Conservation (phyloP, 495 filamentous ascomycete species). For the Neurospora intermedia region DNA sequence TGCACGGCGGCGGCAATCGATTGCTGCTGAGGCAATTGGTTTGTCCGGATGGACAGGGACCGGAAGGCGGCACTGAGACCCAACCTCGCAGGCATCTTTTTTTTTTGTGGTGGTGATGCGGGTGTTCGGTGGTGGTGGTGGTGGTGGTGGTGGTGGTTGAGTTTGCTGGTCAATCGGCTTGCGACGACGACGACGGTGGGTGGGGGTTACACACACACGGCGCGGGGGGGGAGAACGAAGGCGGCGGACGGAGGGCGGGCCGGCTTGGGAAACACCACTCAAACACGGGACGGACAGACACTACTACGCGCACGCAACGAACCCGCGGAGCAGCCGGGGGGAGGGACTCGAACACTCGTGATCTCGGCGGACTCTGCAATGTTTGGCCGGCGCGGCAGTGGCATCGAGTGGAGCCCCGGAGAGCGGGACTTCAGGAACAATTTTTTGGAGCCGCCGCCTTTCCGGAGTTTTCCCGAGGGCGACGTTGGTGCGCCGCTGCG, state of each 20-base stretch:
- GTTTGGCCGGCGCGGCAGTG: background rate
- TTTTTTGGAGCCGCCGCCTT: background rate
- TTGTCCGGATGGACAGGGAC: constrained; percentile 32
- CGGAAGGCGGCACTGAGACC: constrained; percentile 34
- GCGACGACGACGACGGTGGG: background rate
- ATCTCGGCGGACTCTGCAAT: constrained; percentile 1
- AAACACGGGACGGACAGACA: background rate
- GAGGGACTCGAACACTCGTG: background rate
- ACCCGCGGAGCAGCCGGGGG: background rate
- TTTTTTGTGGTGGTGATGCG: background rate
- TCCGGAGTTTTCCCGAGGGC: background rate
- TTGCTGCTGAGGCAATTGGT: constrained; percentile 52
- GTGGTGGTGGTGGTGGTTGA: background rate
- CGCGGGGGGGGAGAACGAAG: background rate
- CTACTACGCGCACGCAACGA: background rate
- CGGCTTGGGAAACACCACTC: background rate
- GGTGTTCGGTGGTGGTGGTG: background rate
- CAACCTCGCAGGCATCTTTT: constrained; percentile 40
- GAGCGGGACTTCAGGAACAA: background rate
- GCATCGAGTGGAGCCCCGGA: background rate
- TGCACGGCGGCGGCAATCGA: constrained; percentile 42
- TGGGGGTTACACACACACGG: background rate
- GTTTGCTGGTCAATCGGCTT: background rate
- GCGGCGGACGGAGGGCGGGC: background rate
- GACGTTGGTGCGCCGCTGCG: background rate